phyloP scores from a whole-genome alignment of 768 basidiomycete genomes.

The Lentinula detonsa region DNA sequence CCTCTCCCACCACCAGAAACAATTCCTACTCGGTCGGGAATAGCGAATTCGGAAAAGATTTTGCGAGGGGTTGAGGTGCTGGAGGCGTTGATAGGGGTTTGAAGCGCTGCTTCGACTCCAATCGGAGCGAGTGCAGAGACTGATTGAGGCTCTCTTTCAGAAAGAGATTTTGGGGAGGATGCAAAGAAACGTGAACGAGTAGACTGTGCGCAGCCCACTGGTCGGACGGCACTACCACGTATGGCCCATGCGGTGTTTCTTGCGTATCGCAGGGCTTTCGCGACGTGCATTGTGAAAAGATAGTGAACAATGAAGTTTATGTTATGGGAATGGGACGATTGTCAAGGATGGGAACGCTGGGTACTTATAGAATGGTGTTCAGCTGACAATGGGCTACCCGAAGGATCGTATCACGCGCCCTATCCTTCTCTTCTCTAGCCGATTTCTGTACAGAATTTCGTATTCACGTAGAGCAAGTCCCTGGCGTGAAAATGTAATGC shows the following conservation, averaged over 20 bases:
- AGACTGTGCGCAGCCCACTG: not conserved
- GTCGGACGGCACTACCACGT: not conserved
- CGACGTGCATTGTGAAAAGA: too few species aligned
- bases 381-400: too few species aligned
- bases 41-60: slow-evolving; percentile 54
- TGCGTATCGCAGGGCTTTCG: too few species aligned
- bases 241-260: not conserved
- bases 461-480: not conserved
- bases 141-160: slow-evolving; percentile 21
- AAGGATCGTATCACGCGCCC: too few species aligned
- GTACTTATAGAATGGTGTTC: too few species aligned
- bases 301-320: too few species aligned
- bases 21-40: slow-evolving; percentile 51
- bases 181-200: not conserved
- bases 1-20: slow-evolving; percentile 65
- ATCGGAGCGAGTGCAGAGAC: slow-evolving; percentile 53
- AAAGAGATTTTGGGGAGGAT: not conserved
- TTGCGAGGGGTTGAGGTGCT: slow-evolving; percentile 28
- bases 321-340: too few species aligned
- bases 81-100: slow-evolving; percentile 25
- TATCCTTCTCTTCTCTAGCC: too few species aligned
- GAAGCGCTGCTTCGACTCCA: slow-evolving; percentile 56
- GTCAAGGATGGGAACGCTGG: too few species aligned
- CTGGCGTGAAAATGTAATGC: too few species aligned
- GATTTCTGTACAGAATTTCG: not conserved